phyloP scores from a whole-genome alignment of 2,329 filamentous ascomycete genomes.

The Gaeumannomyces sp. region DNA sequence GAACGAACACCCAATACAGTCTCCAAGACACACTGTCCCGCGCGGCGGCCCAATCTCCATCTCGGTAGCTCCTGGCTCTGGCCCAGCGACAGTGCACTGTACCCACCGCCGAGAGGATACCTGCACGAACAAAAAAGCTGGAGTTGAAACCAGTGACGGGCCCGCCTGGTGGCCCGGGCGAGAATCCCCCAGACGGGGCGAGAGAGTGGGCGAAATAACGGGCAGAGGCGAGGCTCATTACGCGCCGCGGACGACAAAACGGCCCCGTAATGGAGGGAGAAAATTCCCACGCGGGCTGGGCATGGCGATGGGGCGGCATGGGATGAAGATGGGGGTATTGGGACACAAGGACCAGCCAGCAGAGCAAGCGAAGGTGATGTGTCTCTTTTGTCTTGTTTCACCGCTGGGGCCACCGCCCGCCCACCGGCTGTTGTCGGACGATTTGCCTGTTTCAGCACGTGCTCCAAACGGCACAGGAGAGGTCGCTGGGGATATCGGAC shows the following conservation, averaged over 20 bases:
- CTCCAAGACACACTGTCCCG: background rate
- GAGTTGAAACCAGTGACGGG: background rate
- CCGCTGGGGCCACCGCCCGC: background rate
- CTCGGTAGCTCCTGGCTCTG: background rate
- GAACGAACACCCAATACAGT: background rate
- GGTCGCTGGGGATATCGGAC: too few relatives aligned
- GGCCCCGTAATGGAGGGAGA: background rate
- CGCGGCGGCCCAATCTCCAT: background rate
- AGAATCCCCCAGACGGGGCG: too few relatives aligned
- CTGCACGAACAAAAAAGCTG: background rate
- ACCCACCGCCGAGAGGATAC: background rate
- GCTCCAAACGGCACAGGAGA: background rate
- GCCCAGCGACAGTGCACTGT: background rate
- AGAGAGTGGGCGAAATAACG: background rate
- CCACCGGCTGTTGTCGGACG: background rate
- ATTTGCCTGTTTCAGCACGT: background rate
- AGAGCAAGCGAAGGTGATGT: too few relatives aligned
- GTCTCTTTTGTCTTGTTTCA: background rate
- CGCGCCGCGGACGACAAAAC: background rate
- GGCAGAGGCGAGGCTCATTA: background rate
- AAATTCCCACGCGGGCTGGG: background rate
- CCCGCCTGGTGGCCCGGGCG: too few relatives aligned
- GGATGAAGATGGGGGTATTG: background rate
- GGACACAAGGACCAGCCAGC: too few relatives aligned
- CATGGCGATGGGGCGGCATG: background rate